Evolutionary conservation across 495 filamentous ascomycete species (phyloP), one percentile per base, ranked within the genome.

Genomic region (Peziza echinospora): DNA sequence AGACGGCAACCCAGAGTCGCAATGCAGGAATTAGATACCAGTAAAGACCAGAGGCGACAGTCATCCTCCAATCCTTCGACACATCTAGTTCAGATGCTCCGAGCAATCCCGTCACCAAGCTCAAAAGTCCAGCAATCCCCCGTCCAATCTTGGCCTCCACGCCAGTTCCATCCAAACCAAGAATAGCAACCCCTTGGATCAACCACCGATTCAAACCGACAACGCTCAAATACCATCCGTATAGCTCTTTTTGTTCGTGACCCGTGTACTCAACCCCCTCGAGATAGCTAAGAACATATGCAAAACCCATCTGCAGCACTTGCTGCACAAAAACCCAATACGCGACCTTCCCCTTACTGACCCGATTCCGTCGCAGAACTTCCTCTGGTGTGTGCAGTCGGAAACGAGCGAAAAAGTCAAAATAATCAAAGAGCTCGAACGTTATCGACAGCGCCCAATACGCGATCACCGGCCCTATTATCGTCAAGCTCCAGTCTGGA

Each of bases 331-430:
- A 63, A 50, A 93, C 84, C 68, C 91, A 84, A 55, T 78, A 76
- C 19, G 84, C 71, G 3, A 92, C 84, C 51, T 93, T 77, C 62
- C 69, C 78, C 45, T 81, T 71, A 45, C 78, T 72, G 41, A 83
- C 87, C 53, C 80, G 83, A 63, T 96, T 96, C 48, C 87, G 70
- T 62, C 82, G 80, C 16, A 77, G 59, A 46, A 93, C 71, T 56
- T 93, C 87, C 44, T 80, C 83, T 23, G 87, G 85, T 0, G 87
- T 93, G 67, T 93, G 87, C 39, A 94, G 66, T 44, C 87, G 77
- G 64, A 93, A 91, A 52, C 85, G 71, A 25, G 82, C 73, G 58
- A 89, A 87, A 34, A 82, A 70, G 59, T 89, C 78, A 59, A 77
- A 74, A 42, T 75, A 64, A 64, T 93, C 86, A 56, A 94, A 70